Base-by-base conservation (phyloP, 805 yeast genomes). In the Zygosaccharomyces siamensis region DNA sequence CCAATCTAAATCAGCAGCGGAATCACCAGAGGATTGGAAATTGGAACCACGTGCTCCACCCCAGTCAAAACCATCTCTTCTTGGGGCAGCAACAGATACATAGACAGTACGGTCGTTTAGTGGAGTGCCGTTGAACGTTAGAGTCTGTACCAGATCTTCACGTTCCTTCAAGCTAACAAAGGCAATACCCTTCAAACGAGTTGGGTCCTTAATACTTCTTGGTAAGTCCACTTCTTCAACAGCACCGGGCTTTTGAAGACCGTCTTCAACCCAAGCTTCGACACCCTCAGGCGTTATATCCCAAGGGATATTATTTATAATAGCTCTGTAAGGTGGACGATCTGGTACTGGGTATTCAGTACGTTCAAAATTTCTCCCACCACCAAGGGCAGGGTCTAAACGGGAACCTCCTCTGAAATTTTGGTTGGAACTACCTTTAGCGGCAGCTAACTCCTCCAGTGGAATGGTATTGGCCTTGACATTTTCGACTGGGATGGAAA, bases 241-340 rank as follows among this genome's bases (percentile, higher is more conserved):
- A 45, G 81, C 74, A 57, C 78, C 81, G 60, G 72, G 70, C 55
- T 80, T 73, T 50, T 67, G 63, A 49, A 79, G 60, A 47, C 71
- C 72, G 51, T 77, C 79, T 58, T 78, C 83, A 49, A 86, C 77
- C 74, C 84, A 85, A 23, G 76, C 78, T 45, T 67, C 72, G 50
- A 86, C 73, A 46, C 74, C 78, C 32, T 74, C 80, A 68, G 92
- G 97, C 41, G 74, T 68, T 39, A 80, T 78, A 50, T 86, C 90
- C 83, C 86, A 85, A 51, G 96, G 88, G 63, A 93, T 79, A 72
- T 90, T 89, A 64, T 80, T 80, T 57, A 92, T 76, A 66, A 88
- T 81, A n/a, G 96, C 97, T 61, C 86, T 84, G 76, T 70, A 93
- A 47, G 99, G 99, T 16, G 97, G 89, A 45, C 72, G 77, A 60